Evolutionary conservation across 805 yeast species (phyloP), one percentile per base, ranked within the genome.

Genomic region (Ogataea paradorogensis): DNA sequence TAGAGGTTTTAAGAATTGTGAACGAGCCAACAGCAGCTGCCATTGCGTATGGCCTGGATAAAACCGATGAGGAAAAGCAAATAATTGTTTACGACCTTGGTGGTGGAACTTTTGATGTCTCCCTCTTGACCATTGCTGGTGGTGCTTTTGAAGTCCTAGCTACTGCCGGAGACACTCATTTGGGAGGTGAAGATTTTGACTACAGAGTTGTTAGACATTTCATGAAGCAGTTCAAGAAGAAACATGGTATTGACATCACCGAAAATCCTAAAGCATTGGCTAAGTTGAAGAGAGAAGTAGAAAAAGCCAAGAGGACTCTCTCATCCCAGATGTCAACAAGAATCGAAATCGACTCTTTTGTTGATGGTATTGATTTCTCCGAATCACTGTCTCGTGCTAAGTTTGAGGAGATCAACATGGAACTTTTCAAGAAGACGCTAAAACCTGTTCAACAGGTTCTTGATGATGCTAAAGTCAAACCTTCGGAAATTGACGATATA

Each of bases 11-110:
- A 67, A 82, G 95, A 75, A 86, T 86, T 55, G 91, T 86, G 48
- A 86, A 86, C 65, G 95, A 86, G 74, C 95, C 95, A 58, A 89
- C 97, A 45, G 97, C 97, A 33, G 97, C 97, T 53, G 97, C 97
- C 40, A 87, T 89, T 67, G 97, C 97, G 50, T 89, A 89, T 69
- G 97, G 97, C 62, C 74, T 90, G 54, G 95, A 87, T 65, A 80
- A 82, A 63, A 74, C 79, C 47, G 82, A 80, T 27, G 84, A 78
- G 50, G 97, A 89, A 69, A 85, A 84, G 58, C 90, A 89, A 67
- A 87, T 89, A 52, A 80, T 89, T 60, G 95, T 89, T 42, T 89
- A 86, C 66, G 97, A 89, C 69, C 77, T 89, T 58, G 97, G 97
- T 77, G 97, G 97, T 69, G 97, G 97, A 76, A 89, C 97, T 52